Base-by-base conservation (phyloP, 306 rosid species). In the Dicorynia guianensis region DNA sequence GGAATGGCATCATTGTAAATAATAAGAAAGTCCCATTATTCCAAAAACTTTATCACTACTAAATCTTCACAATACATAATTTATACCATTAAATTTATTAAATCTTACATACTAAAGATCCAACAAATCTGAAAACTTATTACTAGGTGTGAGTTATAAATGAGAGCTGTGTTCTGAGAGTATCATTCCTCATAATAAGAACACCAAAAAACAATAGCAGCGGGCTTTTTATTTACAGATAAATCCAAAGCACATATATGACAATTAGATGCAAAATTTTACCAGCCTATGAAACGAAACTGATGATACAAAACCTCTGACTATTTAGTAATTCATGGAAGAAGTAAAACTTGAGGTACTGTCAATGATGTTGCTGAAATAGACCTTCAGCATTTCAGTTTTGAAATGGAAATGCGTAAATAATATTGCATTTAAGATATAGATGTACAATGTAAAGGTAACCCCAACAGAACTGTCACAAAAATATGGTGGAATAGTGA, bases 351-450 rank as follows among this genome's bases (percentile, higher is more conserved):
- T 56, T 44, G 17, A 67, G 68, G 44, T 40, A 50, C 48, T 0
- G 12, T 11, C 38, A 44, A 34, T 3, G 33, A 17, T 43, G 36
- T 4, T 39, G 10, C 36, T 12, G 38, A 46, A 76, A 57, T 8
- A 43, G 61, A 67, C 53, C 33, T 15, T 5, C 57, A 33, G 48
- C 36, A 66, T 65, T 63, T 49, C 63, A 35, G 38, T 62, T 50
- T 44, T 34, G 69, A 48, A 73, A 72, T 25, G 62, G 53, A 74
- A 19, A 18, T 49, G 11, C 35, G 46, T 17, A 47, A 34, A 38
- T 5, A 49, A 62, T 36, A 14, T 30, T 35, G 50, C 19, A 64
- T 75, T 25, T 65, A 43, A 63, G 79, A 65, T 14, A 17, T 63
- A 52, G 71, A 52, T 11, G 19, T 46, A 48, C 58, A 73, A 74